phyloP scores from a whole-genome alignment of 805 yeast genomes.

The Schizosaccharomyces lindneri region DNA sequence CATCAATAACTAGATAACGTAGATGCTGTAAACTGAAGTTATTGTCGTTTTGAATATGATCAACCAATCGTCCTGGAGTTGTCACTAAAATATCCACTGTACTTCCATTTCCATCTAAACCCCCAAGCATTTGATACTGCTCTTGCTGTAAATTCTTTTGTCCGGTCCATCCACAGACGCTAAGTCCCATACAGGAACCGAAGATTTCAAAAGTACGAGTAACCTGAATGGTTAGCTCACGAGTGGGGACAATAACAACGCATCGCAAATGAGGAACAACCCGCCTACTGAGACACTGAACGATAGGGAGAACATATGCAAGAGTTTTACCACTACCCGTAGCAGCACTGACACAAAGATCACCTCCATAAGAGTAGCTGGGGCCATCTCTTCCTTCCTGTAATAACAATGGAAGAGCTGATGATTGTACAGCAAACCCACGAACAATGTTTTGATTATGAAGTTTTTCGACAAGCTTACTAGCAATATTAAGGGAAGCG shows the following conservation, averaged over 20 bases:
- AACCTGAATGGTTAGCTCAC: conserved; percentile 67
- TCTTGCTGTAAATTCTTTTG: conserved; percentile 60
- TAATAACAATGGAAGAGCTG: neutral
- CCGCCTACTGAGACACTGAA: neutral
- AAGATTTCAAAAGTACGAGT: conserved; percentile 33
- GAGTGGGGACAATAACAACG: conserved; percentile 68
- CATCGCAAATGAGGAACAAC: conserved; percentile 53
- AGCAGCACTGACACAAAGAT: conserved; percentile 46
- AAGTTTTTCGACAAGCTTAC: neutral
- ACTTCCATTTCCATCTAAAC: conserved; percentile 10
- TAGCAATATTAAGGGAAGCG: neutral
- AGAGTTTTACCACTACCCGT: conserved; percentile 93
- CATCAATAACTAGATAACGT: conserved; percentile 78
- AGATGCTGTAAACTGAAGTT: conserved; percentile 63
- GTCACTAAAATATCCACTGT: conserved; percentile 16
- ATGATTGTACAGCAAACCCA: conserved; percentile 1
- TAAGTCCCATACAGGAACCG: conserved; percentile 40
- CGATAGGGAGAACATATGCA: conserved; percentile 52
- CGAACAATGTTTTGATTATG: neutral
- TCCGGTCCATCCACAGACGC: conserved; percentile 50
- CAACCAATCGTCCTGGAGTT: conserved; percentile 41
- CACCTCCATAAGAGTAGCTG: conserved; percentile 18
- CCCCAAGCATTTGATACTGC: conserved; percentile 11
- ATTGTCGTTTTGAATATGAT: conserved; percentile 76
- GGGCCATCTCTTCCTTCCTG: neutral